Percentiles rank a stretch among this genome's conserved stretches.
Conservation (phyloP, 2,329 filamentous ascomycete species). For the Remersonia thermophila region DNA sequence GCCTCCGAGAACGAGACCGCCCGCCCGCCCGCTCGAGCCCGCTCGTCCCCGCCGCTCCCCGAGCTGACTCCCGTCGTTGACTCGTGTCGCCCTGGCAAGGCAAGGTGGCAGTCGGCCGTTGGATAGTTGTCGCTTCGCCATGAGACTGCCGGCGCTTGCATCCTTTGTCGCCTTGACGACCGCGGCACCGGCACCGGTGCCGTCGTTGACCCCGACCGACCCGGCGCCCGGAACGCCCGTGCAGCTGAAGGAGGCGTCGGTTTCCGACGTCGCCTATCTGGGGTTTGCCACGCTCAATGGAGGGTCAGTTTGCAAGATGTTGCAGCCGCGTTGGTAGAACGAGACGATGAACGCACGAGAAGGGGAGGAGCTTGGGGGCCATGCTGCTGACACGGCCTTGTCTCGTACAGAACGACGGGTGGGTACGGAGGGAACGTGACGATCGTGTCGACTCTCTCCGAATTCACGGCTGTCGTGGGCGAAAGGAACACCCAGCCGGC, state of each 20-base stretch:
- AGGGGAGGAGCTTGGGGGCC: too few species aligned
- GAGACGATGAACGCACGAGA: too few species aligned
- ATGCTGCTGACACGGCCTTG: neutral
- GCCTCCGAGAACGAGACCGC: too few species aligned
- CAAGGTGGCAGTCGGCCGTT: too few species aligned
- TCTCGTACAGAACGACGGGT: constrained; percentile 31
- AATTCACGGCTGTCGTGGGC: constrained; percentile 36
- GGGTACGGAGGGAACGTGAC: constrained; percentile 42
- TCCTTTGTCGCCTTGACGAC: constrained; percentile 5
- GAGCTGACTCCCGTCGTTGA: too few species aligned
- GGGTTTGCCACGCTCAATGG: constrained; percentile 16
- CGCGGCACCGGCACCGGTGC: constrained; percentile 5
- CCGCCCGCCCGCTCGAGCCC: too few species aligned
- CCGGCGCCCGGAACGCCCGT: constrained; percentile 3
- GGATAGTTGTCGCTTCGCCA: constrained; percentile 3
- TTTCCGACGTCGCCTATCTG: constrained; percentile 13
- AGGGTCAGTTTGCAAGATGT: constrained; percentile 7
- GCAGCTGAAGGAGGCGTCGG: constrained; percentile 7
- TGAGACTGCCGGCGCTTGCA: constrained; percentile 9
- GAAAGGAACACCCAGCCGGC: constrained; percentile 28
- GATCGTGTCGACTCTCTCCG: constrained; percentile 39
- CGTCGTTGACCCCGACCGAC: constrained; percentile 5
- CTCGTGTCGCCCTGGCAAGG: too few species aligned
- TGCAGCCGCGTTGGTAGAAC: too few species aligned
- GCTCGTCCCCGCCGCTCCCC: too few species aligned